These are phyloP conservation scores for Lithohypha guttulata DNA, from an alignment of 2,329 filamentous ascomycete genomes.

Conservation along the genomic window DNA sequence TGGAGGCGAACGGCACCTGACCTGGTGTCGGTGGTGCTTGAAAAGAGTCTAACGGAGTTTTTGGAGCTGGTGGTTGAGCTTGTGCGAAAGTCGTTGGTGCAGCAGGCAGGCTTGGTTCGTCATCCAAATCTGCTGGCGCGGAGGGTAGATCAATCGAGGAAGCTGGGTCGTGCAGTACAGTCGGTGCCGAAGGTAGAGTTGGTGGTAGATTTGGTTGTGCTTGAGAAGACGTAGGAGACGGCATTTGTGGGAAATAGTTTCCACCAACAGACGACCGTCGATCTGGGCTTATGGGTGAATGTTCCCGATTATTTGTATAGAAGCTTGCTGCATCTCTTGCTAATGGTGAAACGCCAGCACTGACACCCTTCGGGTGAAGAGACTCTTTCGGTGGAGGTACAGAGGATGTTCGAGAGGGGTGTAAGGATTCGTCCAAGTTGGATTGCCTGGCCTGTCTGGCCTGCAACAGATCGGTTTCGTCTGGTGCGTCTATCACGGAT, in stretches of 20 bases:
- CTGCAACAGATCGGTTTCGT: constrained; percentile 43
- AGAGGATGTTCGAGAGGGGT: constrained; percentile 37
- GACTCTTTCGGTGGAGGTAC: constrained; percentile 23
- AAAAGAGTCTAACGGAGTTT: constrained; percentile 5
- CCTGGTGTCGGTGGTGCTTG: constrained; percentile 11
- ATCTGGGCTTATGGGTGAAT: constrained; percentile 43
- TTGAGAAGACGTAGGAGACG: constrained; percentile 9
- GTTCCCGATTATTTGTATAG: constrained; percentile 33
- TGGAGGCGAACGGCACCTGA: constrained; percentile 9
- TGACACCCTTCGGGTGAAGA: constrained; percentile 10
- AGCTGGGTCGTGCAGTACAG: constrained; percentile 12
- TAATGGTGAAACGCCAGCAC: constrained; percentile 18
- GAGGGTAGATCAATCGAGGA: constrained; percentile 19
- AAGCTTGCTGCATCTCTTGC: constrained; percentile 23
- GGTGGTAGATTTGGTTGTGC: constrained; percentile 25
- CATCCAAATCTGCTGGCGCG: constrained; percentile 18
- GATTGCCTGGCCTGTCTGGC: constrained; percentile 36
- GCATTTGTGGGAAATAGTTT: constrained; percentile 45
- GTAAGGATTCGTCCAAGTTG: constrained; percentile 40
- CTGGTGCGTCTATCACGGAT: constrained; percentile 50
- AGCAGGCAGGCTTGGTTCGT: constrained; percentile 8
- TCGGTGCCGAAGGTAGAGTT: constrained; percentile 23
- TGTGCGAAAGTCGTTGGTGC: constrained; percentile 13
- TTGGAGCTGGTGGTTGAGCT: constrained; percentile 14
- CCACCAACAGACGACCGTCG: constrained; percentile 43